Evolutionary conservation across 2,329 filamentous ascomycete genomes (phyloP).

Genomic region (Penicillium corylophilum): DNA sequence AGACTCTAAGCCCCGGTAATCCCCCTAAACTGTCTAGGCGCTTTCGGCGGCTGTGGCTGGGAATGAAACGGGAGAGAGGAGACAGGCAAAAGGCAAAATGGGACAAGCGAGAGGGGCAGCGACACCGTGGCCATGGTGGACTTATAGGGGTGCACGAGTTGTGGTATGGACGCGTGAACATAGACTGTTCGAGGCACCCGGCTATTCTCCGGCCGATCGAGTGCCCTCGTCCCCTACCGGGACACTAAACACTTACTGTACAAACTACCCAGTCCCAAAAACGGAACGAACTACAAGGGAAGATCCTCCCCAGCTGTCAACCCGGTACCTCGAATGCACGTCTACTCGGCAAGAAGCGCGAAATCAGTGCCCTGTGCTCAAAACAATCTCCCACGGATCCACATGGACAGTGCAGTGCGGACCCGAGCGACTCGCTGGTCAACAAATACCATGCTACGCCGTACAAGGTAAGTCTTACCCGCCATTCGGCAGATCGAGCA

Average conservation of each 20-base stretch:
- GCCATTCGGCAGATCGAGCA: constrained; percentile 25
- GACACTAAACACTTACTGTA: no score
- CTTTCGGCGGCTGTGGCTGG: constrained; percentile 20
- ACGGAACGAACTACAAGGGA: neutral
- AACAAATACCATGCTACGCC: constrained; percentile 18
- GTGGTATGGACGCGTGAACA: constrained; percentile 3
- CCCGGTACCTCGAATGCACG: neutral
- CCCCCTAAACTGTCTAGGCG: constrained; percentile 10
- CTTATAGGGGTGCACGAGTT: neutral
- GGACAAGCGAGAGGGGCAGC: neutral
- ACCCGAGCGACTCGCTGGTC: neutral
- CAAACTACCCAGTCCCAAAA: no score
- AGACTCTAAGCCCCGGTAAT: neutral
- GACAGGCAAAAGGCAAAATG: neutral
- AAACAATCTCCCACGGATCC: constrained; percentile 13
- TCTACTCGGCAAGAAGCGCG: neutral
- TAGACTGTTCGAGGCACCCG: constrained; percentile 9
- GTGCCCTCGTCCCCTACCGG: no score
- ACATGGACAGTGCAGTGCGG: constrained; percentile 18
- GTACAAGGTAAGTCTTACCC: constrained; percentile 24
- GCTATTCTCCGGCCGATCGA: constrained; percentile 12
- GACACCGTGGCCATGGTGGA: neutral
- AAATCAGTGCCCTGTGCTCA: constrained; percentile 7
- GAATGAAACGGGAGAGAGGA: no score
- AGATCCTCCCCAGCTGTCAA: neutral